A percentile compares a stretch with the other conserved stretches of the same genome.
phyloP scores from a whole-genome alignment of 2,329 filamentous ascomycete genomes.

The Fusarium annulatum region DNA sequence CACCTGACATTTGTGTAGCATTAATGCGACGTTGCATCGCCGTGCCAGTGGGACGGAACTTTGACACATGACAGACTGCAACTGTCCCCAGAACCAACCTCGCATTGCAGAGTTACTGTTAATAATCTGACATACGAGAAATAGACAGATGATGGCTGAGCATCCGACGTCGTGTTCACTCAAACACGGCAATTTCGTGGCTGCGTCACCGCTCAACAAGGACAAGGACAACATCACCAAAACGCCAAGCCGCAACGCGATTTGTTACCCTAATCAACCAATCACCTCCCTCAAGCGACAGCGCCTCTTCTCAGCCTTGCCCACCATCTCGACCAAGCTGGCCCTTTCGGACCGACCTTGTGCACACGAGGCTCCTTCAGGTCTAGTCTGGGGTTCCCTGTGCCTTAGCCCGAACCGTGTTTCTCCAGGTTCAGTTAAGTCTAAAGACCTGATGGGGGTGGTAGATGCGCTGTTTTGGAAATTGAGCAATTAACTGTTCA shows the following conservation, averaged over 20 bases:
- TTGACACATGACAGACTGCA: conserved; percentile 25
- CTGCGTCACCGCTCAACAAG: conserved; percentile 7
- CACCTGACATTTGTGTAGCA: conserved; percentile 19
- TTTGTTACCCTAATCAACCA: conserved; percentile 1
- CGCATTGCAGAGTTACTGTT: neutral
- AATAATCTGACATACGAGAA: conserved; percentile 21
- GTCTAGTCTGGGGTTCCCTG: conserved; percentile 34
- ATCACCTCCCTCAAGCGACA: neutral
- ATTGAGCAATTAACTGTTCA: conserved; percentile 20
- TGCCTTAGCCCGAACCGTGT: conserved; percentile 14
- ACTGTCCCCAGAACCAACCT: conserved; percentile 2
- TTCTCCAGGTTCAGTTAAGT: conserved; percentile 43
- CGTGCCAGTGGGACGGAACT: conserved; percentile 14
- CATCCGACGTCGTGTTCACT: neutral
- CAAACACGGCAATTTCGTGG: neutral
- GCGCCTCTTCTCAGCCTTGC: conserved; percentile 38
- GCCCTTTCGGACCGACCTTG: conserved; percentile 47
- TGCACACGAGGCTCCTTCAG: conserved; percentile 17
- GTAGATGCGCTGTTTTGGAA: conserved; percentile 17
- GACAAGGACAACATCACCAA: neutral
- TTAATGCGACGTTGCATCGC: conserved; percentile 32
- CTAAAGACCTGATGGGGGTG: conserved; percentile 4
- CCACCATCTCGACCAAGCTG: conserved; percentile 7
- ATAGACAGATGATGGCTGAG: neutral
- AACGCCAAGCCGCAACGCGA: neutral